Evolutionary conservation across 352 stramenopile genomes (phyloP), one percentile per base, ranked within the genome.

Genomic region (Pythium aphanidermatum): DNA sequence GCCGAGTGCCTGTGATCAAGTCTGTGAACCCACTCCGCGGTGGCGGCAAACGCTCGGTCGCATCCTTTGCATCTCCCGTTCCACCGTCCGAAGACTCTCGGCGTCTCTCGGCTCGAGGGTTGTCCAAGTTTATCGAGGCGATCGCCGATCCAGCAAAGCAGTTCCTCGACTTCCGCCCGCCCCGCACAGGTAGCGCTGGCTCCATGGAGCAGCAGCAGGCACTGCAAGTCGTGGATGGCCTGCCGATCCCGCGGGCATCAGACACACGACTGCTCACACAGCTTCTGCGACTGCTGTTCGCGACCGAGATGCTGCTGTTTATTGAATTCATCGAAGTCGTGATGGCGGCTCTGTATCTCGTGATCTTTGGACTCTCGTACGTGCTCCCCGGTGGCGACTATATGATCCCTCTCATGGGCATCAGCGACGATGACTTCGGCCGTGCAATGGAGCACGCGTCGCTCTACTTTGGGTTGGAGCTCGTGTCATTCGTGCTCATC

Each of bases 291-390:
- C 26, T 52, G 16, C 45, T 52, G n/a, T 52, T 45, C 27, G 33
- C 27, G 5, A 35, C 17, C 25, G 57, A 65, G 30, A 33, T 55
- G 30, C 39, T 65, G 24, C 25, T 65, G 12, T 60, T 65, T 27
- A 51, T 57, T 34, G 56, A 66, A 47, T 66, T 47, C 42, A 59
- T 54, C 17, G 37, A 54, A 24, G 17, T 59, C 16, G 32, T 65
- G 10, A 49, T 56, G 14, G 20, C 36, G 2, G 11, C 58, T 29
- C 20, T 55, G 11, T 50, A 51, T 26, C 39, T 34, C 38, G 10
- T 46, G 9, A 23, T 54, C 6, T 39, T 46, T 35, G 35, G 35
- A 2, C 24, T 44, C 19, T 26, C 20, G 23, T 40, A 13, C 11
- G 35, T 44, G 13, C 29, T 54, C 20, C 36, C 35, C 3, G 35